phyloP scores from a whole-genome alignment of 2,329 filamentous ascomycete species.

The Sclerotinia spermophila region DNA sequence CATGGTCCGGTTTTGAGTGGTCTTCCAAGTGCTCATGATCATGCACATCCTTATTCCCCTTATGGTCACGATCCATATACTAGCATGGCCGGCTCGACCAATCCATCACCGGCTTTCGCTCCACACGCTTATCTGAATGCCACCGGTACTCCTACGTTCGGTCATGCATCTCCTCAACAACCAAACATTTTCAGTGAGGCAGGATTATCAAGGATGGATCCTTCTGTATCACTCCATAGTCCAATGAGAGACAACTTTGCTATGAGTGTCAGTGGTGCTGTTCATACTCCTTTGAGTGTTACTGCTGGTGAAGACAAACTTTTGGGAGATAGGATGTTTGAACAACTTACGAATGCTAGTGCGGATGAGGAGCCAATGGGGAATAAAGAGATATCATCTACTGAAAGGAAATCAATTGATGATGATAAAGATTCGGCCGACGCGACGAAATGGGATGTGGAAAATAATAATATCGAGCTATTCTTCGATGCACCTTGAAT shows the following conservation, averaged over 20 bases:
- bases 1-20: conserved; percentile 32
- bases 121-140: conserved; percentile 35
- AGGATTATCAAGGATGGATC: conserved; percentile 32
- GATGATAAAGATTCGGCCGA: conserved; percentile 20
- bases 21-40: conserved; percentile 29
- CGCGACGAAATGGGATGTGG: conserved; percentile 26
- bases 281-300: conserved; percentile 9
- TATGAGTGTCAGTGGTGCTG: neutral
- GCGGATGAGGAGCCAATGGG: conserved; percentile 25
- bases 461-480: conserved; percentile 29
- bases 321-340: conserved; percentile 32
- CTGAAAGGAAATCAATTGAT: neutral
- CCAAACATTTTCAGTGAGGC: conserved; percentile 32
- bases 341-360: conserved; percentile 33
- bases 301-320: conserved; percentile 25
- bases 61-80: conserved; percentile 32
- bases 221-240: conserved; percentile 29
- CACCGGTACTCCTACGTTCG: conserved; percentile 27
- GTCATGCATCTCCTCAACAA: conserved; percentile 23
- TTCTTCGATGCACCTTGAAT: conserved; percentile 32
- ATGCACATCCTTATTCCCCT: conserved; percentile 32
- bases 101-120: conserved; percentile 33
- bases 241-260: conserved; percentile 33
- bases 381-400: neutral
- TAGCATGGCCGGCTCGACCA: conserved; percentile 27